A percentile compares a stretch with the other conserved stretches of the same genome.
Conservation (phyloP, 208 protist genomes). For the Leishmania major region DNA sequence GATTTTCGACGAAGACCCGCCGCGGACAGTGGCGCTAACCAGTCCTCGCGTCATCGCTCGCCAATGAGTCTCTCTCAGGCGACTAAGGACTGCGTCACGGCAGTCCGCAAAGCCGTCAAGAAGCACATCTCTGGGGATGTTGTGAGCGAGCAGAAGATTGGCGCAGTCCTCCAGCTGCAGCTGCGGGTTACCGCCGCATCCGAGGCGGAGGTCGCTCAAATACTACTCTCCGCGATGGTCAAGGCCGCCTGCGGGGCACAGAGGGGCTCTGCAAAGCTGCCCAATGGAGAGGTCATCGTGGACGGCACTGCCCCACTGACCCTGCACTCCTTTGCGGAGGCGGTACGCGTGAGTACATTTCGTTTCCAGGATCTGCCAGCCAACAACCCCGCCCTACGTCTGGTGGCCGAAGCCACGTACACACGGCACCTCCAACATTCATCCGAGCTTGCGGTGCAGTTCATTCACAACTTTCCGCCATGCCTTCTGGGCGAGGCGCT, state of each 20-base stretch:
- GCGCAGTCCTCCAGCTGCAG: constrained; percentile 38
- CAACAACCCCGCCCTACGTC: constrained; percentile 52
- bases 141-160: constrained; percentile 21
- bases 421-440: constrained; percentile 71
- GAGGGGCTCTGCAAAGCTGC: constrained; percentile 65
- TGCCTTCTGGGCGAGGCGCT: constrained; percentile 50
- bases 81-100: constrained; percentile 61
- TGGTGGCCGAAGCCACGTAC: constrained; percentile 86
- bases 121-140: constrained; percentile 56
- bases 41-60: neutral
- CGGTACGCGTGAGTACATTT: constrained; percentile 55
- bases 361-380: constrained; percentile 76
- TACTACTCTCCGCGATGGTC: constrained; percentile 68
- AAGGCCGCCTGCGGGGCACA: constrained; percentile 78
- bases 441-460: constrained; percentile 49
- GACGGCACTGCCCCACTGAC: constrained; percentile 59
- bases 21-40: neutral
- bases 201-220: constrained; percentile 41
- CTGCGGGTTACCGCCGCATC: constrained; percentile 41
- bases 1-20: neutral
- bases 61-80: constrained; percentile 36
- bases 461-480: constrained; percentile 64
- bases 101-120: constrained; percentile 62
- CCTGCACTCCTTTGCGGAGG: constrained; percentile 53
- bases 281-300: constrained; percentile 59